Percentiles rank a stretch among this genome's conserved stretches.
These are phyloP conservation scores for Sanghuangporus weigelae DNA, from an alignment of 1,284 basidiomycete species.

Conservation along the genomic window DNA sequence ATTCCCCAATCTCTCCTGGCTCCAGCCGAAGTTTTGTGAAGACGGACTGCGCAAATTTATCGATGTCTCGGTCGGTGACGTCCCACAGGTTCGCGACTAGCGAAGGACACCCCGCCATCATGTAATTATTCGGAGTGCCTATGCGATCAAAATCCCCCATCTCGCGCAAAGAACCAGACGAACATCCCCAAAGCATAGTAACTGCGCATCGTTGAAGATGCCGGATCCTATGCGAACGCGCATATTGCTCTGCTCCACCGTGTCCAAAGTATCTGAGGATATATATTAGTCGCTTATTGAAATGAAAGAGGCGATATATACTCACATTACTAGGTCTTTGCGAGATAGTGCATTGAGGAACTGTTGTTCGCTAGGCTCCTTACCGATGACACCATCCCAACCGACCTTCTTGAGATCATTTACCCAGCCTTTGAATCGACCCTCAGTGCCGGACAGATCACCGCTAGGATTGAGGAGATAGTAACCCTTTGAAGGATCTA, in stretches of 20 bases:
- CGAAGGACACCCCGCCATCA: slow-evolving; percentile 93
- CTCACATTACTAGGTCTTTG: slow-evolving; percentile 83
- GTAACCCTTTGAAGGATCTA: slow-evolving; percentile 69
- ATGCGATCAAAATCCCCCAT: slow-evolving; percentile 92
- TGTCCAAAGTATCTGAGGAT: slow-evolving; percentile 88
- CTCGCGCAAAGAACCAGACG: slow-evolving; percentile 81
- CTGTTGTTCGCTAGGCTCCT: slow-evolving; percentile 77
- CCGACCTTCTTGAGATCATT: slow-evolving; percentile 60
- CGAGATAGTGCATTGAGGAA: slow-evolving; percentile 64
- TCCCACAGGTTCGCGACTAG: slow-evolving; percentile 97
- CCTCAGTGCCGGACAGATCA: slow-evolving; percentile 83
- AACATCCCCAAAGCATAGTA: slow-evolving; percentile 99
- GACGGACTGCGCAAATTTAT: slow-evolving; percentile 84
- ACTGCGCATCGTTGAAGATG: slow-evolving; percentile 81
- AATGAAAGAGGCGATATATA: slow-evolving; percentile 22
- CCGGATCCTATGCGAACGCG: slow-evolving; percentile 80
- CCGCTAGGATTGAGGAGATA: slow-evolving; percentile 92
- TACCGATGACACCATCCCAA: slow-evolving; percentile 83
- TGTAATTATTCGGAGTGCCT: slow-evolving; percentile 92
- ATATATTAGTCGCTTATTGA: not conserved
- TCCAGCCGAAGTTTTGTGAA: slow-evolving; percentile 70
- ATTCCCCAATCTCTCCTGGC: slow-evolving; percentile 30
- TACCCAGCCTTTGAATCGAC: slow-evolving; percentile 76
- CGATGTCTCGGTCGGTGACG: slow-evolving; percentile 96
- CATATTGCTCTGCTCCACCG: slow-evolving; percentile 92